phyloP scores from a whole-genome alignment of 2,329 filamentous ascomycete species.

The Ophioceras dolichostomum region DNA sequence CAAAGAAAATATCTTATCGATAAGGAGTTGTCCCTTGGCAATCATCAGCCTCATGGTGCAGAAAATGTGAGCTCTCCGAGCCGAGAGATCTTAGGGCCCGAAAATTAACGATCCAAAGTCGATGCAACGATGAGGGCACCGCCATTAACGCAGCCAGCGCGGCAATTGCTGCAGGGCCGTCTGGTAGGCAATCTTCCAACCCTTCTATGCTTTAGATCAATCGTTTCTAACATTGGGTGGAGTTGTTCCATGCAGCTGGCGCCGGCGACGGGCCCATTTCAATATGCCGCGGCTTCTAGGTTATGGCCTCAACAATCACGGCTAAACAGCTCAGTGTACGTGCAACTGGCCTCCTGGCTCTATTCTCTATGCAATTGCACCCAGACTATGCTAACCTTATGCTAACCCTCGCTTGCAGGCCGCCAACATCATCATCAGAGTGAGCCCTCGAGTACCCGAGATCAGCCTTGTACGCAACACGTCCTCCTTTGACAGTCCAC shows the following conservation, averaged over 20 bases:
- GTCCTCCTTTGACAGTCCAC: too few relatives aligned
- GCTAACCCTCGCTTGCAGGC: too few relatives aligned
- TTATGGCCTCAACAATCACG: slow-evolving; percentile 5
- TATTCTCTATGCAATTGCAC: too few relatives aligned
- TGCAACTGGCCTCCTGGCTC: too few relatives aligned
- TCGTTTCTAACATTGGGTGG: neutral
- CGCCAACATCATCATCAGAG: too few relatives aligned
- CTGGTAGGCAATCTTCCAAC: slow-evolving; percentile 12
- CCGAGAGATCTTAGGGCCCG: neutral
- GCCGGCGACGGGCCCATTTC: slow-evolving; percentile 5
- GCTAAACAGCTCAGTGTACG: slow-evolving; percentile 8
- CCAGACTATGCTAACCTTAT: too few relatives aligned
- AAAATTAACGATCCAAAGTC: too few relatives aligned
- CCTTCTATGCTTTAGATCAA: neutral
- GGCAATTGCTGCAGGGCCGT: slow-evolving; percentile 16
- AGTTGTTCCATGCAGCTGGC: neutral
- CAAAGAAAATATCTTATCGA: too few relatives aligned
- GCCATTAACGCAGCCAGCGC: slow-evolving; percentile 22
- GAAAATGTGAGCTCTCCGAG: neutral
- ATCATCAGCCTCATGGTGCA: neutral
- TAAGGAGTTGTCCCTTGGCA: too few relatives aligned
- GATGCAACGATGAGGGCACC: slow-evolving; percentile 19
- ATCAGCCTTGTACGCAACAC: too few relatives aligned
- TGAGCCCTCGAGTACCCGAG: too few relatives aligned
- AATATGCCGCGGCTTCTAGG: slow-evolving; percentile 5